Percentiles rank a stretch among this genome's conserved stretches.
Evolutionary conservation across 192 early-diverging fungal genomes (phyloP).

Genomic region (Coemansia sp.): DNA sequence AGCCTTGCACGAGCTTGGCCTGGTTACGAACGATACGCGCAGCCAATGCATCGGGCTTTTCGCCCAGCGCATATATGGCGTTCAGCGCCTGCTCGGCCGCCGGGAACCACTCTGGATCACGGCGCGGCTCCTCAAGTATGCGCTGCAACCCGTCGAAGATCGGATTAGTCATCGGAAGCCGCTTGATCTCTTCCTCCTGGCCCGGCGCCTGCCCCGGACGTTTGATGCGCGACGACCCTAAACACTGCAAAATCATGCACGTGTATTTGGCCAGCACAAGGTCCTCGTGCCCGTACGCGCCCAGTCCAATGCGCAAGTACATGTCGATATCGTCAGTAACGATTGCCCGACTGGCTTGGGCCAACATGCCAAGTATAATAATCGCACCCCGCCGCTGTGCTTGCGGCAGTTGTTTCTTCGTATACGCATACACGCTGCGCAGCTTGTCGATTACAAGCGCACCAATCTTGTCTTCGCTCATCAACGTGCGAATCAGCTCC

Average conservation of each 20-base stretch:
- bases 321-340: conserved; percentile 84
- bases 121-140: conserved; percentile 48
- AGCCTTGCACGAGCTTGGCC: conserved; percentile 65
- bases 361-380: conserved; percentile 91
- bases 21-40: conserved; percentile 72
- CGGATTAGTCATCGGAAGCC: conserved; percentile 60
- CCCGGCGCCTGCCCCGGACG: conserved; percentile 17
- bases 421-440: conserved; percentile 76
- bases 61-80: conserved; percentile 83
- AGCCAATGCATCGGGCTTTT: conserved; percentile 85
- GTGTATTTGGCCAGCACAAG: conserved; percentile 83
- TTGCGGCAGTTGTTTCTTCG: conserved; percentile 64
- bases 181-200: conserved; percentile 40
- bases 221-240: conserved; percentile 48
- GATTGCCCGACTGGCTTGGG: conserved; percentile 79
- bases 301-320: conserved; percentile 82
- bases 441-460: conserved; percentile 72
- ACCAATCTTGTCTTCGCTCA: conserved; percentile 65
- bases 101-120: conserved; percentile 71
- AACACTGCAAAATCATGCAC: conserved; percentile 89
- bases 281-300: conserved; percentile 77
- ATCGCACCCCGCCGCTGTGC: conserved; percentile 84
- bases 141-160: conserved; percentile 58
- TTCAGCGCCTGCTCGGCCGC: conserved; percentile 94
- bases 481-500: conserved; percentile 79